A percentile compares a stretch with the other conserved stretches of the same genome.
Evolutionary conservation across 768 basidiomycete species (phyloP).

Genomic region (Daedaleopsis nitida): DNA sequence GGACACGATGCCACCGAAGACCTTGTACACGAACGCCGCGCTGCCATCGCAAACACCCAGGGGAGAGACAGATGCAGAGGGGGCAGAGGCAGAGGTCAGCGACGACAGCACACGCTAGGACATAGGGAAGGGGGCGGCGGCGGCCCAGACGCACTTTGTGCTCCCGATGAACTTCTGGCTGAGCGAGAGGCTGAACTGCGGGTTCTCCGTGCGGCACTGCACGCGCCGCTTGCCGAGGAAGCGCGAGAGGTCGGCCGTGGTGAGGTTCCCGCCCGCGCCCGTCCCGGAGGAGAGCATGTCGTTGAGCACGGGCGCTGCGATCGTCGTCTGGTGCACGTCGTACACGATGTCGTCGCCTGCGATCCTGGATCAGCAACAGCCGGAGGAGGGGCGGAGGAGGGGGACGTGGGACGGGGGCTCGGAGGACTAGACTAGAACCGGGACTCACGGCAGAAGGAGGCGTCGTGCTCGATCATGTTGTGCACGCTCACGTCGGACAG

Average conservation of each 20-base stretch:
- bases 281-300: conserved; percentile 61
- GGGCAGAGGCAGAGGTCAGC: background rate
- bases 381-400: too few species aligned
- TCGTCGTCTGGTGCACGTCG: conserved; percentile 55
- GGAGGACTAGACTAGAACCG: too few species aligned
- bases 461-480: conserved; percentile 77
- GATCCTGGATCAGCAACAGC: background rate
- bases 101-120: background rate
- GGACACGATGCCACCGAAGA: conserved; percentile 63
- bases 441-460: conserved; percentile 56
- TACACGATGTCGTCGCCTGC: conserved; percentile 55
- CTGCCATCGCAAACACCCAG: conserved; percentile 34
- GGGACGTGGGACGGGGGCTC: too few species aligned
- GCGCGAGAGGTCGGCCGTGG: conserved; percentile 57
- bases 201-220: conserved; percentile 54
- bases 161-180: conserved; percentile 66
- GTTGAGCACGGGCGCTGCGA: conserved; percentile 47
- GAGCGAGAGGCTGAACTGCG: conserved; percentile 51
- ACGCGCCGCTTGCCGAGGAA: conserved; percentile 62
- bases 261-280: conserved; percentile 54
- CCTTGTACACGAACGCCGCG: conserved; percentile 60
- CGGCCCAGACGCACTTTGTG: conserved; percentile 69
- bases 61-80: background rate
- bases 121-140: background rate
- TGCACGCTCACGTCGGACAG: conserved; percentile 69